phyloP scores from a whole-genome alignment of 768 basidiomycete species.

The Tricholomella constricta region DNA sequence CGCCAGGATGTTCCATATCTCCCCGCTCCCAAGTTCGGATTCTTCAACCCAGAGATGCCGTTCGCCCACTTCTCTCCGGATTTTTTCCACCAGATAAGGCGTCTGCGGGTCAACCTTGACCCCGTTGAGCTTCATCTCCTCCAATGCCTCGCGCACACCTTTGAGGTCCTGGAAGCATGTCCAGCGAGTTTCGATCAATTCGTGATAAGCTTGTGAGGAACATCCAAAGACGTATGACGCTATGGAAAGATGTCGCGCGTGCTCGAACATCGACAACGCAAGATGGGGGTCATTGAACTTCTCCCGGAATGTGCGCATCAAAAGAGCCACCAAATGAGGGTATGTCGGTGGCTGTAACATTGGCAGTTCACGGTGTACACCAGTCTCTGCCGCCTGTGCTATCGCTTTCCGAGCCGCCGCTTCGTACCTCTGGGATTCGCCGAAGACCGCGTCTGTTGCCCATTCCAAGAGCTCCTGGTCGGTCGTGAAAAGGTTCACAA shows the following conservation, averaged over 20 bases:
- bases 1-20: slow-evolving; percentile 51
- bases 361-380: slow-evolving; percentile 28
- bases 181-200: slow-evolving; percentile 88
- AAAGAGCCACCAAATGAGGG: slow-evolving; percentile 70
- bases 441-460: slow-evolving; percentile 72
- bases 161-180: slow-evolving; percentile 76
- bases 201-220: slow-evolving; percentile 85
- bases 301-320: slow-evolving; percentile 79
- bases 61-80: slow-evolving; percentile 65
- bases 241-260: slow-evolving; percentile 73
- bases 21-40: slow-evolving; percentile 44
- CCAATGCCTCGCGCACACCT: slow-evolving; percentile 69
- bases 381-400: slow-evolving; percentile 25
- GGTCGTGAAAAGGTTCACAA: slow-evolving; percentile 67
- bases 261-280: slow-evolving; percentile 79
- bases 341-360: slow-evolving; percentile 66
- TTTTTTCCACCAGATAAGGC: slow-evolving; percentile 56
- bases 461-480: slow-evolving; percentile 76
- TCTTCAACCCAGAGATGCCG: slow-evolving; percentile 56
- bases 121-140: slow-evolving; percentile 84
- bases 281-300: slow-evolving; percentile 79
- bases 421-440: slow-evolving; percentile 52
- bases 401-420: slow-evolving; percentile 44
- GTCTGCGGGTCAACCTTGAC: slow-evolving; percentile 67
- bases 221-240: slow-evolving; percentile 90